Percentiles rank a stretch among this genome's conserved stretches.
These are phyloP conservation scores for Chaetomiaceae sp. DNA, from an alignment of 2,329 filamentous ascomycete genomes.

Conservation along the genomic window DNA sequence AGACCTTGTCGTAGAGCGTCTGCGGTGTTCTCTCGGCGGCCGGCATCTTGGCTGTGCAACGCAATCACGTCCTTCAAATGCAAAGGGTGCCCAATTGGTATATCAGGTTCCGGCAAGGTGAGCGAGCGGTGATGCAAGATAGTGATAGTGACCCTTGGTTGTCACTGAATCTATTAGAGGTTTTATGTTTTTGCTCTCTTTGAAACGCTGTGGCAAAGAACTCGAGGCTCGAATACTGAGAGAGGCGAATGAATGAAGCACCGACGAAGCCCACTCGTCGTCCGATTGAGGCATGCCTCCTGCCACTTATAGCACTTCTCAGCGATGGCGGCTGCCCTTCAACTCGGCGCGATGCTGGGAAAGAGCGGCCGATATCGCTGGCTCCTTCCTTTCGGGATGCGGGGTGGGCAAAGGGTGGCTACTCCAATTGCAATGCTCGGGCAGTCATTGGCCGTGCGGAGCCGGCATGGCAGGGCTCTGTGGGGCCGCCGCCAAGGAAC, in stretches of 20 bases:
- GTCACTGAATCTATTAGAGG: too few relatives aligned
- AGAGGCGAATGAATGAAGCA: background rate
- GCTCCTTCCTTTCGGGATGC: constrained; percentile 36
- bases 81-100: too few relatives aligned
- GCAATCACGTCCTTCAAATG: constrained; percentile 1
- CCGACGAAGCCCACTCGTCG: background rate
- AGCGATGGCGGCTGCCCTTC: constrained; percentile 3
- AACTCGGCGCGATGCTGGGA: constrained; percentile 13
- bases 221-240: background rate
- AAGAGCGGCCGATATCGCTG: constrained; percentile 30
- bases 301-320: constrained; percentile 14
- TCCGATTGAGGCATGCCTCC: background rate
- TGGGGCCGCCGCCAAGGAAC: constrained; percentile 10
- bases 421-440: constrained; percentile 32
- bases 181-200: background rate
- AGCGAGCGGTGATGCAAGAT: too few relatives aligned
- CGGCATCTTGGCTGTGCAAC: constrained; percentile 60
- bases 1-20: constrained; percentile 97
- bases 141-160: too few relatives aligned
- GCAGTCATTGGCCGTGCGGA: constrained; percentile 28
- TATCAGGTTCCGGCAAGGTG: too few relatives aligned
- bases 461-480: background rate
- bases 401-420: constrained; percentile 35
- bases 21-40: constrained; percentile 65
- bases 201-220: constrained; percentile 8